Base-by-base conservation (phyloP, 2,329 filamentous ascomycete genomes). In the Pyricularia sp. region DNA sequence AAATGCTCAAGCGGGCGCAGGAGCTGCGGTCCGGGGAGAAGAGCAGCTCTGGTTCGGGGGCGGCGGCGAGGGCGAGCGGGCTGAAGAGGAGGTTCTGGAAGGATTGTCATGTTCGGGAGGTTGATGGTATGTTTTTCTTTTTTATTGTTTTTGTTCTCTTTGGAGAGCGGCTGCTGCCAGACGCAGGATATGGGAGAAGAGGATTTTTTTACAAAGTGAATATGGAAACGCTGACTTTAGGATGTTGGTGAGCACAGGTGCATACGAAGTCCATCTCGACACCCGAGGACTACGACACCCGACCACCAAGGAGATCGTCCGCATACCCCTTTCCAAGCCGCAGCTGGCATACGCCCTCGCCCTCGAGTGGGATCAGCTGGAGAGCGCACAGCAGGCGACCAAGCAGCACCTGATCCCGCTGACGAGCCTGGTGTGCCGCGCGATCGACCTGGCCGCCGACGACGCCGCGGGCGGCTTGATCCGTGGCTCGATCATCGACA, bases 331-430 rank as follows among this genome's bases (percentile, higher is more conserved):
- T 1, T 86, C 85, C 69, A 98, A 97, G 81, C 89, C 88, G 36
- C 86, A 93, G 75, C 90, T 98, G 58, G 94, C 94, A 28, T 85
- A 89, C 64, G 92, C 92, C 69, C 89, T 99, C 71, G 95, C 94
- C 3, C 81, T 96, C 64, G 95, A 99, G 82, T 99, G 95, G 95
- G 94, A 97, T 77, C 84, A 90, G 66, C 85, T 99, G 70, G 85
- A 89, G 28, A 92, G 91, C 17, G 88, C 91, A 2, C 90, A 94
- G 76, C 92, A 98, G 79, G 92, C 93, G 0, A 86, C 94, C 58
- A 92, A 90, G 77, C 88, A 92, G 70, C 93, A 98, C 80, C 87
- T 96, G 65, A 94, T 97, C 72, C 95, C 95, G 17, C 83, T 99
- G 71, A 98, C 94, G 2, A 93, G 92, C 65, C 86, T 97, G 20